Conservation (phyloP, 345 rosid genomes). For the Salix dunnii region DNA sequence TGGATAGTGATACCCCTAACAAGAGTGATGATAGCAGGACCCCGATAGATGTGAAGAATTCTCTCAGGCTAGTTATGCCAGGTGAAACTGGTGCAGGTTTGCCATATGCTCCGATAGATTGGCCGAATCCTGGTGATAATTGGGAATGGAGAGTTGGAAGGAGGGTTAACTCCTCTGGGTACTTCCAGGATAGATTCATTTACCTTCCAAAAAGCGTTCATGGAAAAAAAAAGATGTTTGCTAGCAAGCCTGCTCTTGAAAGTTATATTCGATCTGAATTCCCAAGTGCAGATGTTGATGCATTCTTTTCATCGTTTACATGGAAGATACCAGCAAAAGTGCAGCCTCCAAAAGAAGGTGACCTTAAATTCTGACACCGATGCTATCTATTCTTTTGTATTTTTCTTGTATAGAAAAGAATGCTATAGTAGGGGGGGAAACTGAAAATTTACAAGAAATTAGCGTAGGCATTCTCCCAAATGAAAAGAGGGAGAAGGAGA, state of each 20-base stretch:
- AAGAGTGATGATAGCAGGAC: slow-evolving; percentile 24
- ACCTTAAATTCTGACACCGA: background rate
- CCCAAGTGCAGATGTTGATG: slow-evolving; percentile 18
- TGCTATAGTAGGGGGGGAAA: background rate
- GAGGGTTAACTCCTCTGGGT: slow-evolving; percentile 36
- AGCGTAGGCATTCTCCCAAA: background rate
- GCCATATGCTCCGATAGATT: slow-evolving; percentile 69
- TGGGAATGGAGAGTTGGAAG: slow-evolving; percentile 73
- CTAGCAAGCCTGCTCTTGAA: slow-evolving; percentile 16
- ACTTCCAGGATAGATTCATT: slow-evolving; percentile 46
- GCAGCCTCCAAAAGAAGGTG: slow-evolving; percentile 18
- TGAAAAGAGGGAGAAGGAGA: background rate
- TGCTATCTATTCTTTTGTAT: background rate
- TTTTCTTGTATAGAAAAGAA: background rate
- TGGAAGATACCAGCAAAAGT: slow-evolving; percentile 27
- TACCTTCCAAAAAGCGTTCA: slow-evolving; percentile 16
- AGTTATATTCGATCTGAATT: slow-evolving; percentile 13
- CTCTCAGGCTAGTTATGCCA: slow-evolving; percentile 41
- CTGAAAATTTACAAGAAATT: background rate
- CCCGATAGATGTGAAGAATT: slow-evolving; percentile 10
- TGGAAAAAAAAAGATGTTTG: background rate
- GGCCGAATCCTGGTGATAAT: slow-evolving; percentile 61
- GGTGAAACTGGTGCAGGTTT: slow-evolving; percentile 53
- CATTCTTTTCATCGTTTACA: slow-evolving; percentile 28
- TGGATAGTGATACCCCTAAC: slow-evolving; percentile 31